Conservation (phyloP, 2,329 filamentous ascomycete species). For the Mycosphaerelloides madeirae region DNA sequence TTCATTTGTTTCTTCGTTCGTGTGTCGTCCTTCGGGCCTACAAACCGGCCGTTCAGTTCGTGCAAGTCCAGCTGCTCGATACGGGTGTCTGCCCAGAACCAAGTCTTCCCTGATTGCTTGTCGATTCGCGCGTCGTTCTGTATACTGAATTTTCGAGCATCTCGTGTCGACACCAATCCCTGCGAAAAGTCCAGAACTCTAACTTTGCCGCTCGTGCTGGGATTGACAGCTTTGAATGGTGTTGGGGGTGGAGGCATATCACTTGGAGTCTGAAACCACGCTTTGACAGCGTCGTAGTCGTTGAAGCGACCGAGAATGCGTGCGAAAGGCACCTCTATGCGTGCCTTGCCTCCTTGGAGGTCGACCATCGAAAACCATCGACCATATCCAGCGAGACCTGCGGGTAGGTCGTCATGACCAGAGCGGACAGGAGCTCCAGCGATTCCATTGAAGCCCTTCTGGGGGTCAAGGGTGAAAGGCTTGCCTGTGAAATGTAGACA, state of each 20-base stretch:
- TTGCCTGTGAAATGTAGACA: conserved; percentile 48
- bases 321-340: conserved; percentile 44
- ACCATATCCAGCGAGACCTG: conserved; percentile 38
- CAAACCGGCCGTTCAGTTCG: conserved; percentile 17
- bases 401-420: conserved; percentile 12
- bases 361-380: conserved; percentile 50
- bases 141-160: conserved; percentile 45
- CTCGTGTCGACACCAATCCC: conserved; percentile 45
- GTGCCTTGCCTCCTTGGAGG: conserved; percentile 36
- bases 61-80: conserved; percentile 53
- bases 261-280: conserved; percentile 39
- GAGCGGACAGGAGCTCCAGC: conserved; percentile 23
- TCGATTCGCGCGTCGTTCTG: conserved; percentile 47
- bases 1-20: conserved; percentile 18
- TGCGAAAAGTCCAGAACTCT: conserved; percentile 13
- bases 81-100: conserved; percentile 56
- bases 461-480: conserved; percentile 41
- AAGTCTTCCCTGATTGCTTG: conserved; percentile 36
- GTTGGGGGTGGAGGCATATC: conserved; percentile 6
- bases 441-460: conserved; percentile 29
- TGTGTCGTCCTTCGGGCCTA: conserved; percentile 16
- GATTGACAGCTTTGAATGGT: conserved; percentile 18
- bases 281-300: conserved; percentile 46
- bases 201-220: conserved; percentile 2
- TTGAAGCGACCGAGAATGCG: conserved; percentile 52